These are phyloP conservation scores for Xylaria telfairii DNA, from an alignment of 495 filamentous ascomycete species.

Conservation along the genomic window DNA sequence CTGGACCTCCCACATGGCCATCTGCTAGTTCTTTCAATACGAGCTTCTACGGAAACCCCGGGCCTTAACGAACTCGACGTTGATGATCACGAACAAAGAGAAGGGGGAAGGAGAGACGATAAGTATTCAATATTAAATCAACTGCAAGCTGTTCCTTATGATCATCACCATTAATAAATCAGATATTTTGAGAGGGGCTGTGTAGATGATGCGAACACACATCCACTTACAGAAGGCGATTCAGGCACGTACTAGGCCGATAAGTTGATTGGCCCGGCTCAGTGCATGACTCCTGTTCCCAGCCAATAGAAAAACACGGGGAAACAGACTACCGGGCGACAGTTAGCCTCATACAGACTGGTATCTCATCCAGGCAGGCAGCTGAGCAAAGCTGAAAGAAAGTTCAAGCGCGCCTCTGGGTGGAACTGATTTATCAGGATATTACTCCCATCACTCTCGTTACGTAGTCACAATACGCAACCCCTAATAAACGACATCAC, in stretches of 20 bases:
- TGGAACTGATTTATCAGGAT: neutral
- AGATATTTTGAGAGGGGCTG: neutral
- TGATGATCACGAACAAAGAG: slow-evolving; percentile 8
- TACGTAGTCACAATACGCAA: neutral
- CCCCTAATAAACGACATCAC: neutral
- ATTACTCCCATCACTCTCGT: neutral
- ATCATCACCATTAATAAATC: slow-evolving; percentile 6
- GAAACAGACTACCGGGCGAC: neutral
- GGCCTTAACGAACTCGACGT: neutral
- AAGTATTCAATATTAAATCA: neutral
- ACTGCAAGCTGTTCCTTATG: neutral
- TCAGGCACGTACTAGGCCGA: neutral
- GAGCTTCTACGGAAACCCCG: slow-evolving; percentile 9
- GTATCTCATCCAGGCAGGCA: neutral
- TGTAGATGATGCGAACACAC: slow-evolving; percentile 8
- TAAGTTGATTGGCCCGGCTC: slow-evolving; percentile 9
- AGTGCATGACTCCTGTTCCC: neutral
- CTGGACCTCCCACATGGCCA: neutral
- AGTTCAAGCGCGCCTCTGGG: neutral
- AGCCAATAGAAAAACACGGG: neutral
- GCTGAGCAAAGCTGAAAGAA: slow-evolving; percentile 10
- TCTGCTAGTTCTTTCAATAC: slow-evolving; percentile 3
- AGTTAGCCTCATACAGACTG: neutral
- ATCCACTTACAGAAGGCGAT: slow-evolving; percentile 1
- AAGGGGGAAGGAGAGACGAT: neutral